phyloP scores from a whole-genome alignment of 345 rosid species.

The Linum usitatissimum region DNA sequence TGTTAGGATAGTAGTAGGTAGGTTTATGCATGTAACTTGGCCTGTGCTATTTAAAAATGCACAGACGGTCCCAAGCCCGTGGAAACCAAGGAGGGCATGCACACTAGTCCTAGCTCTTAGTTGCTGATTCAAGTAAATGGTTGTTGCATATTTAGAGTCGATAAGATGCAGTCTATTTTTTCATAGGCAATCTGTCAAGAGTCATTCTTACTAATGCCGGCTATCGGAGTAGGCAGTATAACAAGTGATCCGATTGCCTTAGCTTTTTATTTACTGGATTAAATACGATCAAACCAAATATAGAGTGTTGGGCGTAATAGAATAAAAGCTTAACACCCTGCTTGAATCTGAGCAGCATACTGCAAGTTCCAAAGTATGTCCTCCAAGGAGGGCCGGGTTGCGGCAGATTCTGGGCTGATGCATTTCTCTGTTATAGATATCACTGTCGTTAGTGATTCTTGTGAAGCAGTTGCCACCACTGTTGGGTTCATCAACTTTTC shows the following conservation, averaged over 20 bases:
- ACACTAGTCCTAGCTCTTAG: no score
- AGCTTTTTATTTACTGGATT: neutral
- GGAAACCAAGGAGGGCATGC: no score
- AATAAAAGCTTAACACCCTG: neutral
- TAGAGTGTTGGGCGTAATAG: neutral
- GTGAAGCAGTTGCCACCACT: conserved; percentile 28
- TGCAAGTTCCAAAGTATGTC: conserved; percentile 48
- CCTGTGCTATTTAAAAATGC: no score
- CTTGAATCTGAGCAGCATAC: conserved; percentile 45
- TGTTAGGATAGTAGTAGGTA: no score
- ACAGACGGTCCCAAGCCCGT: no score
- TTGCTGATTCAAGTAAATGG: no score
- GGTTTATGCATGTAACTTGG: no score
- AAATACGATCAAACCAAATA: neutral
- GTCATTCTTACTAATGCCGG: no score
- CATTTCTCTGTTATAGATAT: conserved; percentile 37
- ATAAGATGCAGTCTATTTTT: no score
- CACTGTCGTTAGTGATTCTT: conserved; percentile 33
- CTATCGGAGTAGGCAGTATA: neutral
- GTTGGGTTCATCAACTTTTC: conserved; percentile 27
- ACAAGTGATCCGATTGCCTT: neutral
- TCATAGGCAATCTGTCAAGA: no score
- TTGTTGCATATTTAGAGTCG: no score
- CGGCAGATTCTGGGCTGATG: conserved; percentile 26
- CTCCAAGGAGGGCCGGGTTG: conserved; percentile 39